Evolutionary conservation across 345 rosid genomes (phyloP).

Genomic region (Citrus cavaleriei): DNA sequence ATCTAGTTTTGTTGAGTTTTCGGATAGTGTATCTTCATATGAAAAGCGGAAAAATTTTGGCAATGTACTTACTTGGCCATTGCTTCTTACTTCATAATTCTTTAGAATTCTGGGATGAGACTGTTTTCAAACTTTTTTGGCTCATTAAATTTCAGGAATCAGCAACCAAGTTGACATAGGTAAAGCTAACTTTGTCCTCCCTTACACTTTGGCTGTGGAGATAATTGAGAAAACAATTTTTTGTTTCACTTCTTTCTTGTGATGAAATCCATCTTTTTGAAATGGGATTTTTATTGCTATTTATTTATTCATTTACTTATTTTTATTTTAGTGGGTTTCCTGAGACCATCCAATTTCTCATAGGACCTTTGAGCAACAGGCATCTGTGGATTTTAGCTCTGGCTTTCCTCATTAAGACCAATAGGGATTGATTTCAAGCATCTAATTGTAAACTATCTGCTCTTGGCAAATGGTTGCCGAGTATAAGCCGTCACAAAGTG

Average conservation of each 20-base stretch:
- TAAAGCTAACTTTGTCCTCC: not conserved
- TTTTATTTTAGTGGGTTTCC: too few relatives aligned
- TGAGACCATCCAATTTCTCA: too few relatives aligned
- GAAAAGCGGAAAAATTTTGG: slow-evolving; percentile 11
- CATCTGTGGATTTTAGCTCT: too few relatives aligned
- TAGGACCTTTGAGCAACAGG: too few relatives aligned
- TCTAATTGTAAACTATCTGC: too few relatives aligned
- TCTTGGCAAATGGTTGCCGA: too few relatives aligned
- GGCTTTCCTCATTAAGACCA: too few relatives aligned
- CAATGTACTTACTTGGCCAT: not conserved
- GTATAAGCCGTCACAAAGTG: too few relatives aligned
- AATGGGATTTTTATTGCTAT: not conserved
- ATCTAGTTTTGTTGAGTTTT: not conserved
- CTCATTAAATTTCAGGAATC: not conserved
- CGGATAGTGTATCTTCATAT: not conserved
- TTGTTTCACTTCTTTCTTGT: not conserved
- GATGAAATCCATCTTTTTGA: not conserved
- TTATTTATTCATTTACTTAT: too few relatives aligned
- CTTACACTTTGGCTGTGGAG: not conserved
- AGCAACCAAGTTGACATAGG: not conserved
- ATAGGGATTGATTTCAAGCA: too few relatives aligned
- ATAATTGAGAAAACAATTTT: not conserved
- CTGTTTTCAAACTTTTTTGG: not conserved
- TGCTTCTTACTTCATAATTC: not conserved
- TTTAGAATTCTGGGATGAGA: not conserved